These are phyloP conservation scores for Melastoma malabathricum DNA, from an alignment of 345 rosid species.

Conservation along the genomic window DNA sequence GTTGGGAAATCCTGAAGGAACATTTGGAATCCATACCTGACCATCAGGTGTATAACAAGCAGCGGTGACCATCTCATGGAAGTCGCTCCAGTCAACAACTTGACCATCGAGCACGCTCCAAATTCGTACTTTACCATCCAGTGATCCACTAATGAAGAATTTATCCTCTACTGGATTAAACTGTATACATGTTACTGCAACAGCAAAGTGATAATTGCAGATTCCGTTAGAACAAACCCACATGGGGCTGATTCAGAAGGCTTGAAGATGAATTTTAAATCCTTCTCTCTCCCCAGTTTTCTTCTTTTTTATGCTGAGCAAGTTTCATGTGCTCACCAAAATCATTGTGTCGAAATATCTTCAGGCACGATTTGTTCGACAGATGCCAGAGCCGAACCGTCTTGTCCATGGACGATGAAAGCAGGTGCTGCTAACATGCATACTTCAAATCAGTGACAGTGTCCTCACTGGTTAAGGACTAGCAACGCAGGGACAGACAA, in stretches of 20 bases:
- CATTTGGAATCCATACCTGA: slow-evolving; percentile 33
- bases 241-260: neutral
- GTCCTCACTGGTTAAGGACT: too few relatives aligned
- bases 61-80: slow-evolving; percentile 97
- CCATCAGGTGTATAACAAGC: slow-evolving; percentile 98
- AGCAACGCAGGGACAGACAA: too few relatives aligned
- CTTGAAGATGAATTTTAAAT: neutral
- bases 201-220: neutral
- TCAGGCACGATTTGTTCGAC: slow-evolving; percentile 76
- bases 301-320: neutral
- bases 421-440: slow-evolving; percentile 50
- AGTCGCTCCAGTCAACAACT: slow-evolving; percentile 94
- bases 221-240: neutral
- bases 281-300: neutral
- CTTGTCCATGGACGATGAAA: slow-evolving; percentile 98
- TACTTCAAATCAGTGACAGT: too few relatives aligned
- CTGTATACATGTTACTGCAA: slow-evolving; percentile 94
- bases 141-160: slow-evolving; percentile 94
- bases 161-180: slow-evolving; percentile 94
- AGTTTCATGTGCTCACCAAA: slow-evolving; percentile 39
- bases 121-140: slow-evolving; percentile 91
- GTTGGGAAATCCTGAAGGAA: neutral
- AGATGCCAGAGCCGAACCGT: slow-evolving; percentile 91
- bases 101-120: slow-evolving; percentile 95
- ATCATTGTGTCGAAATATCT: slow-evolving; percentile 82